Percentiles rank a stretch among this genome's conserved stretches.
Conservation (phyloP, 2,329 filamentous ascomycete species). For the Alternaria novae-zelandiae region DNA sequence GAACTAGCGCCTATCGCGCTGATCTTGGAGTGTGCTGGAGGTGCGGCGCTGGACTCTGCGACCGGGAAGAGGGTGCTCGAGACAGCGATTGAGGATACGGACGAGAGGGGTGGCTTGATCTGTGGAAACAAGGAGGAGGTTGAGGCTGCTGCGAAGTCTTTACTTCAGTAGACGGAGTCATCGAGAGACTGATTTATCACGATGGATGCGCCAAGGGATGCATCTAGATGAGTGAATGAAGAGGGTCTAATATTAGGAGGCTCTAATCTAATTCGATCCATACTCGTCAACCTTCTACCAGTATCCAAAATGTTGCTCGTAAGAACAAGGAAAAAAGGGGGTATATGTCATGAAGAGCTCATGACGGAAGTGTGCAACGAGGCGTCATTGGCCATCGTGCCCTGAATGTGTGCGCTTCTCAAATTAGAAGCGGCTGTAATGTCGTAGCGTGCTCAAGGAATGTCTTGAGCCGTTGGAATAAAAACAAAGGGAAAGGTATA, state of each 20-base stretch:
- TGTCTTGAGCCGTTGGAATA: not conserved
- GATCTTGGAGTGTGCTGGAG: conserved; percentile 66
- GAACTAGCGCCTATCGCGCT: conserved; percentile 67
- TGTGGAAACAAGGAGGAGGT: conserved; percentile 42
- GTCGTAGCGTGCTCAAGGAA: not conserved
- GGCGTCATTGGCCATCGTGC: not conserved
- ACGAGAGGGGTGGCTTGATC: conserved; percentile 41
- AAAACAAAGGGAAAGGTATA: not conserved
- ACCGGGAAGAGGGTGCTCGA: conserved; percentile 32
- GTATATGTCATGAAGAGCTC: not conserved
- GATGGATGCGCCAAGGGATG: not conserved
- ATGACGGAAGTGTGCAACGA: not conserved
- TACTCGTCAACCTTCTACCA: not conserved
- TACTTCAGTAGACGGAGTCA: not conserved
- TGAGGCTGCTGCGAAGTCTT: conserved; percentile 19
- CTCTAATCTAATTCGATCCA: not conserved
- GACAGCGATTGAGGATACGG: conserved; percentile 30
- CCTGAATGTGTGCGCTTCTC: not conserved
- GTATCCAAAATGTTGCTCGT: not conserved
- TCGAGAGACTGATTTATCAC: not conserved
- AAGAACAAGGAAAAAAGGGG: not conserved
- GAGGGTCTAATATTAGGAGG: not conserved
- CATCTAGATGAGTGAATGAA: not conserved
- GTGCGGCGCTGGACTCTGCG: conserved; percentile 60
- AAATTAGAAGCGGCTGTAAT: not conserved